Base-by-base conservation (phyloP, 2,329 filamentous ascomycete species). In the Peltaster fructicola region DNA sequence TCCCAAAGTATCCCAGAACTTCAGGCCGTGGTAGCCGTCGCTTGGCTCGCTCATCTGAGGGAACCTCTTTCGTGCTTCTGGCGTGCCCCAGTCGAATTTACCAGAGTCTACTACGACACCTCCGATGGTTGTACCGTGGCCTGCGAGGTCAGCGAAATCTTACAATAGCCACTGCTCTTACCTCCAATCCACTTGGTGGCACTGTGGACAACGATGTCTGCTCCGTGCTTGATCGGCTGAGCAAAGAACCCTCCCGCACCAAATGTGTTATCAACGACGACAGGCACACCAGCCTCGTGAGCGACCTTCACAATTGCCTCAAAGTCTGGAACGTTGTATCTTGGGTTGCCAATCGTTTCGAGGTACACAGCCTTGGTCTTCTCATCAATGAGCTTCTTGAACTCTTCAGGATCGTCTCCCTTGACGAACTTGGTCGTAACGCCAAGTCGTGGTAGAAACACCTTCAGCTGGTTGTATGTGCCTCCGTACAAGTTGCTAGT, bases 141-240 rank as follows among this genome's bases (percentile, higher is more conserved):
- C 91, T n/a, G n/a, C n/a, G n/a, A n/a, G n/a, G n/a, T n/a, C n/a
- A n/a, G n/a, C n/a, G n/a, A n/a, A n/a, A n/a, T n/a, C n/a, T n/a
- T n/a, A n/a, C n/a, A n/a, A n/a, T n/a, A n/a, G n/a, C n/a, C n/a
- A n/a, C n/a, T 48, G 32, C 84, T 85, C 52, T 95, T 85, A 20
- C 84, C 84, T 29, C 84, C 84, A 34, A 95, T 93, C 84, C 84
- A 93, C 55, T 93, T 93, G 30, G 84, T 92, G 7, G 82, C 82
- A 18, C 78, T 88, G 63, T 93, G 82, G 13, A 92, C 79, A 25
- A 93, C 75, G 32, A 93, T 92, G 47, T 93, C 84, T 35, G 79
- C 84, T 27, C 84, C 84, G 51, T 91, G 77, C 13, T 84, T 73
- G 41, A 93, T 85, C 19, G 84, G 84, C 5, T 76, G 71, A 38